Conservation (phyloP, 768 basidiomycete genomes). For the Kwoniella newhampshirensis region DNA sequence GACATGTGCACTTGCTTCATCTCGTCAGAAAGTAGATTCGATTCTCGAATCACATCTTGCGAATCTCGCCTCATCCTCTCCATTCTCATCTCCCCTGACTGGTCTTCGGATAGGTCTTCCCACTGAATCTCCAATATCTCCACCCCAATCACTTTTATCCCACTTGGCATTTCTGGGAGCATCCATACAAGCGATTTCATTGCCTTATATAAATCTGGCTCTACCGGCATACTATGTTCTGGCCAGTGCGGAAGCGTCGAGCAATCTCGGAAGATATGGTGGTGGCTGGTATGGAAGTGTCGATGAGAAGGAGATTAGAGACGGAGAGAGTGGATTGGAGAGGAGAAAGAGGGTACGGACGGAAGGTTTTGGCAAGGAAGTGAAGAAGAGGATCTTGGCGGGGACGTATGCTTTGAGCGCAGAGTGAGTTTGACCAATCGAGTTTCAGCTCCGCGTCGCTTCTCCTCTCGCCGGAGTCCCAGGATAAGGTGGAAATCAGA, state of each 20-base stretch:
- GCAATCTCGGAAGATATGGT: slow-evolving; percentile 85
- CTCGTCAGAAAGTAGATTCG: slow-evolving; percentile 43
- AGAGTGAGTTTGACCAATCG: slow-evolving; percentile 74
- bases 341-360: slow-evolving; percentile 56
- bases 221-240: slow-evolving; percentile 95
- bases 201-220: slow-evolving; percentile 69
- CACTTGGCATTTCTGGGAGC: slow-evolving; percentile 63
- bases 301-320: slow-evolving; percentile 55
- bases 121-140: slow-evolving; percentile 10
- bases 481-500: neutral
- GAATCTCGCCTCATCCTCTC: slow-evolving; percentile 33
- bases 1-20: slow-evolving; percentile 61
- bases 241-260: slow-evolving; percentile 88
- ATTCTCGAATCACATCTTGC: slow-evolving; percentile 57
- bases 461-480: too few relatives aligned
- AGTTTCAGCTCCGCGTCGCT: neutral
- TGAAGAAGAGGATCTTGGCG: slow-evolving; percentile 78
- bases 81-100: slow-evolving; percentile 43
- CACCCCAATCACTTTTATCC: slow-evolving; percentile 49
- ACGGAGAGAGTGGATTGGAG: slow-evolving; percentile 57
- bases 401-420: slow-evolving; percentile 90
- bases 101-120: slow-evolving; percentile 23
- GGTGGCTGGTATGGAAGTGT: slow-evolving; percentile 73
- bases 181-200: slow-evolving; percentile 66
- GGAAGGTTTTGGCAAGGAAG: slow-evolving; percentile 76